Evolutionary conservation across 2,329 filamentous ascomycete species (phyloP).

Genomic region (Apiospora aurea): DNA sequence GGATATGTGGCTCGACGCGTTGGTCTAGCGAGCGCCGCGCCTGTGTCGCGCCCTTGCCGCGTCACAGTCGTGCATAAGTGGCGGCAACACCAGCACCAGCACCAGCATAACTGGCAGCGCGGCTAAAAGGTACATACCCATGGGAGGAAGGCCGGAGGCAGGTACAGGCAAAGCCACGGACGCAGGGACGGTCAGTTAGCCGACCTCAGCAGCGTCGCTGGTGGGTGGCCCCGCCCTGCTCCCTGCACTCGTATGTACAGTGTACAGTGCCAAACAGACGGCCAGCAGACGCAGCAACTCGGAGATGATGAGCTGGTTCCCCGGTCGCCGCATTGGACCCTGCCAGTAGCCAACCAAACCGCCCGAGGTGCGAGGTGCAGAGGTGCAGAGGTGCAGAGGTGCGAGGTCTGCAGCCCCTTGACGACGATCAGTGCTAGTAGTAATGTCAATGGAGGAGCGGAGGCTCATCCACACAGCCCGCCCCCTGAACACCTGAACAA

Average conservation of each 20-base stretch:
- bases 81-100: neutral
- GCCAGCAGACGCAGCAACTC: neutral
- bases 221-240: neutral
- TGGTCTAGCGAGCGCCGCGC: neutral
- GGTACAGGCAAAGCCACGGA: neutral
- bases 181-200: neutral
- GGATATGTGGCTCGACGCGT: neutral
- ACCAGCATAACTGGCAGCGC: neutral
- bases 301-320: conserved; percentile 15
- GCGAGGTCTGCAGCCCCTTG: conserved; percentile 8
- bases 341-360: neutral
- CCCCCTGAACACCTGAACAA: neutral
- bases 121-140: neutral
- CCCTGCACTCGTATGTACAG: neutral
- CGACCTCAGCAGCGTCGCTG: neutral
- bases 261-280: neutral
- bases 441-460: neutral
- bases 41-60: no score
- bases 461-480: neutral
- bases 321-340: conserved; percentile 7
- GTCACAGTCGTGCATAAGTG: neutral
- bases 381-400: no score
- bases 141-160: no score
- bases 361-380: no score
- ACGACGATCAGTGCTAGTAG: neutral